A percentile compares a stretch with the other conserved stretches of the same genome.
These are phyloP conservation scores for Puccinia novopanici DNA, from an alignment of 1,284 basidiomycete species.

Conservation along the genomic window DNA sequence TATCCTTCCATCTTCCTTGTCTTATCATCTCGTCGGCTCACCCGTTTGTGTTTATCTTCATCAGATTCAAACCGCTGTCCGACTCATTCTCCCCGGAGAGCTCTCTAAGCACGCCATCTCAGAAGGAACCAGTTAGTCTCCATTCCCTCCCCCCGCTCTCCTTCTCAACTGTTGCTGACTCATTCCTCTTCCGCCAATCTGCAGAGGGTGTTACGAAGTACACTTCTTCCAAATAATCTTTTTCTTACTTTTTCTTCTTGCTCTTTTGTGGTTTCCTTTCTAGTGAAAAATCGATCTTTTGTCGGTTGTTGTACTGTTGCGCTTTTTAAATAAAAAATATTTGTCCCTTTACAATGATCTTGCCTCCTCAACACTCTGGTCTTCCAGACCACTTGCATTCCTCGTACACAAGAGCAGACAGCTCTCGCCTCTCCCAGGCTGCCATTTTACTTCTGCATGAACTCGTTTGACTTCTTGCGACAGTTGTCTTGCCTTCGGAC, in stretches of 20 bases:
- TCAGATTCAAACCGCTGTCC: constrained; percentile 80
- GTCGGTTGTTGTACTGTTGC: constrained; percentile 22
- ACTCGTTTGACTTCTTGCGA: too few species aligned
- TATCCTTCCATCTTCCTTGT: not conserved
- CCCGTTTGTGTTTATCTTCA: constrained; percentile 54
- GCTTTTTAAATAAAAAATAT: not conserved
- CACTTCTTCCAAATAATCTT: constrained; percentile 62
- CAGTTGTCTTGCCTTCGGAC: too few species aligned
- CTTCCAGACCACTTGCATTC: too few species aligned
- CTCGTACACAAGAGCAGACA: too few species aligned
- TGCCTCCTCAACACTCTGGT: too few species aligned
- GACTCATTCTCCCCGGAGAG: constrained; percentile 85
- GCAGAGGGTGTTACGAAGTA: constrained; percentile 63
- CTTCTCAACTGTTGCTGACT: constrained; percentile 54
- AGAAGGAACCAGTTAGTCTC: constrained; percentile 66
- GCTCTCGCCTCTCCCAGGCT: too few species aligned
- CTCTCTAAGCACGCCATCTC: constrained; percentile 78
- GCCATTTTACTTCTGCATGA: too few species aligned
- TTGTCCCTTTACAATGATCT: not conserved
- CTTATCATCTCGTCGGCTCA: too few species aligned
- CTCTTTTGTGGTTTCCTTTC: not conserved
- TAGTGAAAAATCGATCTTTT: not conserved
- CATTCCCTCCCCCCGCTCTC: constrained; percentile 56
- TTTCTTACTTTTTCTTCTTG: constrained; percentile 4
- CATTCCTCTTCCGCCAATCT: not conserved